A percentile compares a stretch with the other conserved stretches of the same genome.
These are phyloP conservation scores for Aristolochia fimbriata DNA, from an alignment of 164 flowering plant genomes.

Conservation along the genomic window DNA sequence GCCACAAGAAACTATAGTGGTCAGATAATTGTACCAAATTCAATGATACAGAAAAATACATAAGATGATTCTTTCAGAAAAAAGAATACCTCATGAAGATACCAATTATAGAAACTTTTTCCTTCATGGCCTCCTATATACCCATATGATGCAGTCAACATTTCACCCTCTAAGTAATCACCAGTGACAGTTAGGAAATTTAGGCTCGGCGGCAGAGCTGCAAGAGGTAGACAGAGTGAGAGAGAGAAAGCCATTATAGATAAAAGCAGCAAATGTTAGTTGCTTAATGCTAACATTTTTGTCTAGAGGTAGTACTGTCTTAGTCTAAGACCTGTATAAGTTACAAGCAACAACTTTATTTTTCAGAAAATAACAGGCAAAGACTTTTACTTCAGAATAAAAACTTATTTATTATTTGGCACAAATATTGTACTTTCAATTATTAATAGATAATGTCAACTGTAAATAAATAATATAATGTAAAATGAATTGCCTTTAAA, in stretches of 20 bases:
- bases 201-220: slow-evolving; percentile 94
- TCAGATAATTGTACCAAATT: background rate
- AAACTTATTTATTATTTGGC: too few species aligned
- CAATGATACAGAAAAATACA: background rate
- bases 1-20: background rate
- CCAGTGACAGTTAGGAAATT: slow-evolving; percentile 91
- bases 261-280: too few species aligned
- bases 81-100: slow-evolving; percentile 74
- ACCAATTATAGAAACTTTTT: slow-evolving; percentile 80
- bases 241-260: background rate
- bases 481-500: too few species aligned
- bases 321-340: too few species aligned
- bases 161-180: slow-evolving; percentile 72
- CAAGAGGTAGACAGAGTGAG: slow-evolving; percentile 1
- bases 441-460: too few species aligned
- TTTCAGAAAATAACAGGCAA: too few species aligned
- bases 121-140: slow-evolving; percentile 99
- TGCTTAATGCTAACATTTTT: too few species aligned
- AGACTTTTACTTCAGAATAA: too few species aligned
- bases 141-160: slow-evolving; percentile 94
- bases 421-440: too few species aligned
- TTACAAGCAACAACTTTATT: too few species aligned
- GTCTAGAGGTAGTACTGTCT: too few species aligned
- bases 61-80: background rate
- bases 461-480: too few species aligned